A percentile compares a stretch with the other conserved stretches of the same genome.
Conservation (phyloP, 2,329 filamentous ascomycete genomes). For the Claviceps quebecensis region DNA sequence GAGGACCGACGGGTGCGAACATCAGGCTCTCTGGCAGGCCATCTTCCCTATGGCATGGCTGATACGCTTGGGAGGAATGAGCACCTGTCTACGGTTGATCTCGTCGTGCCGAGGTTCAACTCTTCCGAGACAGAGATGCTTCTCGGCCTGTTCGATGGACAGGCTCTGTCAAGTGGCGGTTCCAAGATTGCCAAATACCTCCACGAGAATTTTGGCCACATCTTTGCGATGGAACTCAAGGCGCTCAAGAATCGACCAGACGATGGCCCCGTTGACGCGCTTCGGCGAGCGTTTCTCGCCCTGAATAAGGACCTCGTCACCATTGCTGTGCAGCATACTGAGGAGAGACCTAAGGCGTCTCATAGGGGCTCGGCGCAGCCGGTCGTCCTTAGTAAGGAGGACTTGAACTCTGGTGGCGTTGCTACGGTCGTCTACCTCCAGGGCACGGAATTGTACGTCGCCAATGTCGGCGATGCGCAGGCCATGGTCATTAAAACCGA, state of each 20-base stretch:
- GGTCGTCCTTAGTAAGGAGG: constrained; percentile 73
- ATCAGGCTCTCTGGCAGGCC: constrained; percentile 85
- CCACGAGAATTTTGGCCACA: constrained; percentile 85
- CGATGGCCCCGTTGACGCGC: constrained; percentile 69
- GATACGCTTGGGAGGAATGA: constrained; percentile 88
- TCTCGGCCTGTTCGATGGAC: constrained; percentile 90
- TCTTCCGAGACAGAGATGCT: constrained; percentile 82
- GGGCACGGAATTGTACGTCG: constrained; percentile 80
- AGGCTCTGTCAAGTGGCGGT: constrained; percentile 74
- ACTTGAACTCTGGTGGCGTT: constrained; percentile 78
- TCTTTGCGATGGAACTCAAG: constrained; percentile 72
- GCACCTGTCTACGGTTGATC: constrained; percentile 87
- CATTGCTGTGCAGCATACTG: constrained; percentile 64
- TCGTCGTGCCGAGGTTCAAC: constrained; percentile 86
- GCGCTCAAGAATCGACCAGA: constrained; percentile 48
- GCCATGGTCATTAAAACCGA: constrained; percentile 90
- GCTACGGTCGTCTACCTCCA: constrained; percentile 86
- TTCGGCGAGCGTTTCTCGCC: constrained; percentile 72
- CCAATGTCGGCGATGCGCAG: constrained; percentile 90
- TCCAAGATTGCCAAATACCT: constrained; percentile 94
- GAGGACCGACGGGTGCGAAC: constrained; percentile 91
- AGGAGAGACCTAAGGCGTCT: constrained; percentile 52
- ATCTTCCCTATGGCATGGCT: constrained; percentile 92
- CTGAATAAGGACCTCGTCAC: constrained; percentile 92
- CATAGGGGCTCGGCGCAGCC: constrained; percentile 60